Percentiles rank a stretch among this genome's conserved stretches.
These are phyloP conservation scores for Ilex asprella DNA, from an alignment of 257 asterid species.

Conservation along the genomic window DNA sequence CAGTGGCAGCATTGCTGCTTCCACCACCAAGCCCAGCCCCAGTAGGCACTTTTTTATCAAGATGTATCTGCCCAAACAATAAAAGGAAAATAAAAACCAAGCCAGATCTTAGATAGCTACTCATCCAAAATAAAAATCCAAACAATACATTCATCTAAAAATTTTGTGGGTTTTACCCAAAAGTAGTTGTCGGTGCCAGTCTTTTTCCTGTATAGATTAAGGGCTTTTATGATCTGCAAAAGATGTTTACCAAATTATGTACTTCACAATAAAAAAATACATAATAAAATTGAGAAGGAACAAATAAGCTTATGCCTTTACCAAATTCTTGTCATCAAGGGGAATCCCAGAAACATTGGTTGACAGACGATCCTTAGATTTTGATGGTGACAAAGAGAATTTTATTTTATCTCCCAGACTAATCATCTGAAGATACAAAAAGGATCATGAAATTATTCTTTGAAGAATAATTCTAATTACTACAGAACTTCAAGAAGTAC, in stretches of 20 bases:
- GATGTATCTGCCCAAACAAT: constrained; percentile 56
- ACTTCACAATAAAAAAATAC: neutral
- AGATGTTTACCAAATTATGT: constrained; percentile 10
- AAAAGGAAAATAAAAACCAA: constrained; percentile 5
- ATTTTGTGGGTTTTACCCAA: constrained; percentile 44
- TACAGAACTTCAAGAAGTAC: no score
- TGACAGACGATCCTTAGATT: constrained; percentile 66
- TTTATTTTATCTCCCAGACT: constrained; percentile 87
- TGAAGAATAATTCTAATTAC: no score
- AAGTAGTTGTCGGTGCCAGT: constrained; percentile 74
- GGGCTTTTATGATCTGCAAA: constrained; percentile 93
- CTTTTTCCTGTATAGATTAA: constrained; percentile 85
- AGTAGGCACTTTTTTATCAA: constrained; percentile 91
- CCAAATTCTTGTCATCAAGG: constrained; percentile 78
- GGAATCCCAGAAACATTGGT: constrained; percentile 84
- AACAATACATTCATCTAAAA: neutral
- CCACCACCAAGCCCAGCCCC: constrained; percentile 99
- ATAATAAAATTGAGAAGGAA: constrained; percentile 5
- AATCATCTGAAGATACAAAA: constrained; percentile 56
- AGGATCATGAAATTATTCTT: constrained; percentile 11
- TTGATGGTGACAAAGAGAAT: constrained; percentile 79
- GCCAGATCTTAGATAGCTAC: neutral
- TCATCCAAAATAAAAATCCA: neutral
- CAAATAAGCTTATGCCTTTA: constrained; percentile 18
- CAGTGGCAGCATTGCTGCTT: constrained; percentile 98